A percentile compares a stretch with the other conserved stretches of the same genome.
phyloP scores from a whole-genome alignment of 352 stramenopile genomes.

The Pythium apleroticum region DNA sequence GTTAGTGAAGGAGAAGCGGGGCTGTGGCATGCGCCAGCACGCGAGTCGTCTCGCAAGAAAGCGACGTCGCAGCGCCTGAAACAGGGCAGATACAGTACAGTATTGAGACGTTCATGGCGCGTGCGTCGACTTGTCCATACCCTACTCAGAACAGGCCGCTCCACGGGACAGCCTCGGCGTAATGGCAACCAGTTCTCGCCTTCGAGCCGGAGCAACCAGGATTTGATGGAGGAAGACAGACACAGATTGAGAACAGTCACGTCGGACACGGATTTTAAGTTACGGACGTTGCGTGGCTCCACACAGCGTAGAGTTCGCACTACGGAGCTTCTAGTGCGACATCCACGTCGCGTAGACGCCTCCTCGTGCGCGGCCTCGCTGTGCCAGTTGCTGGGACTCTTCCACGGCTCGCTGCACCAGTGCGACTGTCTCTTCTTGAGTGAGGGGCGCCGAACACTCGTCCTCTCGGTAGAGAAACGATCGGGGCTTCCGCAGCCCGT shows the following conservation, averaged over 20 bases:
- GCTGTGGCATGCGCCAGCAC: background rate
- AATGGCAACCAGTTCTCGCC: no score
- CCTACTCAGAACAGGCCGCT: no score
- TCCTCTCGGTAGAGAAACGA: constrained; percentile 49
- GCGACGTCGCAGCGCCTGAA: background rate
- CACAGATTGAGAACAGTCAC: background rate
- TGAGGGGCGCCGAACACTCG: constrained; percentile 30
- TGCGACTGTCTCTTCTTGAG: constrained; percentile 26
- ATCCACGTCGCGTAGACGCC: constrained; percentile 40
- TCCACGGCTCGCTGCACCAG: constrained; percentile 39
- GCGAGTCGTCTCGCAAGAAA: background rate
- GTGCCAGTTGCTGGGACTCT: constrained; percentile 23
- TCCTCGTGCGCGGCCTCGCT: background rate
- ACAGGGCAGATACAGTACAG: no score
- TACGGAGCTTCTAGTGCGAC: constrained; percentile 13
- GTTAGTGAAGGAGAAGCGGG: background rate
- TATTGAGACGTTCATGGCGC: no score
- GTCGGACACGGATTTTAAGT: constrained; percentile 1
- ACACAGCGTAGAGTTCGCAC: background rate
- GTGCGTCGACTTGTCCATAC: no score
- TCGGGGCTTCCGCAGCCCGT: constrained; percentile 41
- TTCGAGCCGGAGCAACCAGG: no score
- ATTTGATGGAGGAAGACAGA: background rate
- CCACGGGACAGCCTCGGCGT: no score
- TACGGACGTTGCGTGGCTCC: background rate